A percentile compares a stretch with the other conserved stretches of the same genome.
Conservation (phyloP, 2,329 filamentous ascomycete genomes). For the Penicillium brevicompactum region DNA sequence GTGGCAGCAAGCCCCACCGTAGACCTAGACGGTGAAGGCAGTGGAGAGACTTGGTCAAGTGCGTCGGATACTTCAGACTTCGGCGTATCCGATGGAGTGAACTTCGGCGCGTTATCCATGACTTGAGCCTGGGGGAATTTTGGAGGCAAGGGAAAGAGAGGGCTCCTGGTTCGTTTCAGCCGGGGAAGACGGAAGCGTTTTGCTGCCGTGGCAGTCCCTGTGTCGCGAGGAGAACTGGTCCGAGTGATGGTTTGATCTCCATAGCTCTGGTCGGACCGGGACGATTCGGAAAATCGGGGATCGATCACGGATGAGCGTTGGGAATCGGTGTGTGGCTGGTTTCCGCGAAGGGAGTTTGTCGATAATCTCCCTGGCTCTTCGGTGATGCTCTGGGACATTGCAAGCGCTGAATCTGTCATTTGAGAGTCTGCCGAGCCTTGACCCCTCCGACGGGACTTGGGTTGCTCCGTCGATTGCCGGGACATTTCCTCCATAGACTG, state of each 20-base stretch:
- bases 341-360: conserved; percentile 49
- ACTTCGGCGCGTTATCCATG: conserved; percentile 20
- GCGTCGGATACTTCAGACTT: conserved; percentile 30
- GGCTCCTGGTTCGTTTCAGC: conserved; percentile 72
- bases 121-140: conserved; percentile 48
- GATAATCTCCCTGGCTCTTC: conserved; percentile 61
- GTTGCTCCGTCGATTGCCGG: conserved; percentile 17
- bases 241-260: conserved; percentile 63
- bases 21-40: conserved; percentile 55
- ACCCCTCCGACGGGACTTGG: conserved; percentile 22
- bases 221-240: conserved; percentile 63
- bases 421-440: conserved; percentile 34
- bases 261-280: conserved; percentile 82
- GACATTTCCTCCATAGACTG: conserved; percentile 35
- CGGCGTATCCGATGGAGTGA: conserved; percentile 23
- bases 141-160: conserved; percentile 86
- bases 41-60: conserved; percentile 41
- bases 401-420: conserved; percentile 30
- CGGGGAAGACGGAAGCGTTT: conserved; percentile 82
- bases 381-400: conserved; percentile 56
- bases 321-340: conserved; percentile 64
- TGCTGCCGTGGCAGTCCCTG: conserved; percentile 58
- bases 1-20: conserved; percentile 53
- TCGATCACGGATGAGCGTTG: conserved; percentile 64
- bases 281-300: conserved; percentile 78